phyloP scores from a whole-genome alignment of 2,329 filamentous ascomycete species.

The Bimuria novae-zelandiae region DNA sequence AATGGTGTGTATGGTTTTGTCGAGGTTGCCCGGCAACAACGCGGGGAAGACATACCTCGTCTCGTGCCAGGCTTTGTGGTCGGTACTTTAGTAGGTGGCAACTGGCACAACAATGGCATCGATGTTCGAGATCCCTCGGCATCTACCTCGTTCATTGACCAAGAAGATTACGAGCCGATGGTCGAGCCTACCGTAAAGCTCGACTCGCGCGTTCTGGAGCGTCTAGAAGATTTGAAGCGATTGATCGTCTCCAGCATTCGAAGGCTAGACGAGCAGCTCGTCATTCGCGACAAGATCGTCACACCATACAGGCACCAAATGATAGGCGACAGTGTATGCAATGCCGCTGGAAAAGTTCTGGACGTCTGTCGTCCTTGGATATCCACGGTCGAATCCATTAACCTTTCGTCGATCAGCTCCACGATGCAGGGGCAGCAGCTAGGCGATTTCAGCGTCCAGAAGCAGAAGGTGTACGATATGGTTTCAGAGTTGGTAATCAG shows the following conservation, averaged over 20 bases:
- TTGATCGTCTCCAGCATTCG: constrained; percentile 85
- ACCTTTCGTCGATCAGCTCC: constrained; percentile 77
- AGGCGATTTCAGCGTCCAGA: constrained; percentile 84
- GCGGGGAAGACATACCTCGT: constrained; percentile 91
- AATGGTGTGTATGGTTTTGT: constrained; percentile 95
- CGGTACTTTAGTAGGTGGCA: constrained; percentile 80
- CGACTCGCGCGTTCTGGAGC: constrained; percentile 77
- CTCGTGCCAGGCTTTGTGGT: constrained; percentile 91
- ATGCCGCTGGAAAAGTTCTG: constrained; percentile 75
- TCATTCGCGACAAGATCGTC: constrained; percentile 78
- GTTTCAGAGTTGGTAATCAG: constrained; percentile 85
- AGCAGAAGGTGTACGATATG: constrained; percentile 92
- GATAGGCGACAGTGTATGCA: constrained; percentile 81
- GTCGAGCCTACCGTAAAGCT: constrained; percentile 74
- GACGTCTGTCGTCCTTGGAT: constrained; percentile 92
- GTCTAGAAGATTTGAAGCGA: constrained; percentile 83
- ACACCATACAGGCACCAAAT: constrained; percentile 77
- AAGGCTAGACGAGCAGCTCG: constrained; percentile 82
- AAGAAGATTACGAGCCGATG: constrained; percentile 77
- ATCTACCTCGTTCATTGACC: constrained; percentile 74
- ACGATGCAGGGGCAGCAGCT: constrained; percentile 83
- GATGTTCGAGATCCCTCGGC: constrained; percentile 70
- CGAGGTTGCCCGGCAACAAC: constrained; percentile 89
- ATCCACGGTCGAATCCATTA: constrained; percentile 86
- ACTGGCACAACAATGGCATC: constrained; percentile 75